Evolutionary conservation across 805 yeast genomes (phyloP), one percentile per base, ranked within the genome.

Genomic region (Ogataea salicorniae): DNA sequence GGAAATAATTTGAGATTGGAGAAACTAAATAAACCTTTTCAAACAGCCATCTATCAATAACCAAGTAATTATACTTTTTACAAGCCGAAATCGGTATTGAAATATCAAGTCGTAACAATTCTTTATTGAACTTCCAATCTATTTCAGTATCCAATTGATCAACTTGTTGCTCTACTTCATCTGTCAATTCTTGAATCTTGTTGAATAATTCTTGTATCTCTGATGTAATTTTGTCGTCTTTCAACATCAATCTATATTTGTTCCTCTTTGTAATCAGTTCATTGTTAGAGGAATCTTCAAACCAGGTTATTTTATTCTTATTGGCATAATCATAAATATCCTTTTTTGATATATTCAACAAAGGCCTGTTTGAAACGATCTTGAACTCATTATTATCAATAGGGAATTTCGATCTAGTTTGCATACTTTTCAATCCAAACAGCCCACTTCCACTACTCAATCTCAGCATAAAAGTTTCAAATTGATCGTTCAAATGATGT

Each of bases 401-500:
- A 2, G 61, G 61, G 35, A 43, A 54, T 13, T 18, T 31, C 4
- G 54, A 20, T 3, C 37, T 16, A 0, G 43, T 20, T 15, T 41
- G 46, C 71, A 84, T 81, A 0, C 88, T 85, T 1, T 72, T 69
- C 8, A 84, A 67, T 0, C 95, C 95, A 61, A 73, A 69, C n/a
- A 76, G 46, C 0, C 77, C 66, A 36, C 79, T 73, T 29, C 74
- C 72, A 1, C 62, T 46, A 2, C 67, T 45, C 43, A 84, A 66
- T 34, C 95, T 62, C 59, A 81, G 72, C 20, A 83, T 50, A 51
- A 76, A 81, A 0, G 92, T 84, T 57, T 87, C 95, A 14, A 83
- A 46, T 56, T 84, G 89, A 60, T 87, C 95, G 57, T 87, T 80
- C 41, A 70, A 57, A 54, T 81, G 87, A 56, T 87, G 95, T 0